phyloP scores from a whole-genome alignment of 345 rosid species.

The Arabidopsis thaliana region TAIR10.1 NC_003074.8:2184001-2184500 shows the following conservation, averaged over 20 bases:
- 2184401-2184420: slow-evolving; percentile 85
- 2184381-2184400: slow-evolving; percentile 95
- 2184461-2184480: background rate
- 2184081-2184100: slow-evolving; percentile 99
- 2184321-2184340: slow-evolving; percentile 82
- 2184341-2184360: slow-evolving; percentile 82
- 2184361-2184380: slow-evolving; percentile 87
- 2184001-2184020: slow-evolving; percentile 74
- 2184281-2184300: slow-evolving; percentile 79
- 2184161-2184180: slow-evolving; percentile 70
- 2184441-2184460: slow-evolving; percentile 54
- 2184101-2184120: slow-evolving; percentile 68
- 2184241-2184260: slow-evolving; percentile 81
- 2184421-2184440: slow-evolving; percentile 85
- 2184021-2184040: slow-evolving; percentile 83
- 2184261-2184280: slow-evolving; percentile 81
- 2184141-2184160: slow-evolving; percentile 93
- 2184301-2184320: slow-evolving; percentile 65
- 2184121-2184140: slow-evolving; percentile 84
- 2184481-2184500: slow-evolving; percentile 18
- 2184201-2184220: slow-evolving; percentile 71
- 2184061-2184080: slow-evolving; percentile 91
- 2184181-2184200: slow-evolving; percentile 74
- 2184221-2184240: slow-evolving; percentile 77
- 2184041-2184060: slow-evolving; percentile 84